Evolutionary conservation across 495 filamentous ascomycete species (phyloP).

Genomic region (Penicillium samsonianum): DNA sequence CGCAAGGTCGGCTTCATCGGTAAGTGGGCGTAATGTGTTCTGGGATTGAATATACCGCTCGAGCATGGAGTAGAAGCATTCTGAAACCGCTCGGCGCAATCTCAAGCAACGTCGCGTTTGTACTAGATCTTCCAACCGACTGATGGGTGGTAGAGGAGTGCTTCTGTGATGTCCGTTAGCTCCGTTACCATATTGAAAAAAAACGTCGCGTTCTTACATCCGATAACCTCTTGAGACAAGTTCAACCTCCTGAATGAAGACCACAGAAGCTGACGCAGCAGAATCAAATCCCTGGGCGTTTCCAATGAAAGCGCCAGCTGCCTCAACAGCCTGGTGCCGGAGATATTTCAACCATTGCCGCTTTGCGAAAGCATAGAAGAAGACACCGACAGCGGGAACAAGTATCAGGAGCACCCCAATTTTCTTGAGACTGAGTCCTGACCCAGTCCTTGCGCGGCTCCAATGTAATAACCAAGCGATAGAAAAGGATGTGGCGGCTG

Average conservation of each 20-base stretch:
- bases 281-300: constrained; percentile 83
- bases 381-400: constrained; percentile 53
- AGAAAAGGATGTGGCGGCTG: constrained; percentile 60
- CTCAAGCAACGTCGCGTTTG: constrained; percentile 77
- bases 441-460: constrained; percentile 44
- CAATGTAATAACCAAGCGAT: constrained; percentile 75
- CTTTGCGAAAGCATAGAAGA: constrained; percentile 71
- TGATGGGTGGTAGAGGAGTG: constrained; percentile 81
- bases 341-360: constrained; percentile 85
- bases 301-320: constrained; percentile 70
- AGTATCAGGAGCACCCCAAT: constrained; percentile 60
- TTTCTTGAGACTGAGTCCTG: constrained; percentile 43
- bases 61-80: constrained; percentile 67
- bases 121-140: constrained; percentile 73
- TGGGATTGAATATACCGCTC: constrained; percentile 68
- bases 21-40: constrained; percentile 64
- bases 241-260: constrained; percentile 94
- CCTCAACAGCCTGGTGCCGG: constrained; percentile 71
- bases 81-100: constrained; percentile 72
- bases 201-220: constrained; percentile 57
- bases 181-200: neutral
- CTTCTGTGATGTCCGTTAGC: constrained; percentile 54
- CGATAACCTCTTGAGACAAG: constrained; percentile 91
- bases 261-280: constrained; percentile 74
- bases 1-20: constrained; percentile 76